Evolutionary conservation across 176 grass and related monocot genomes (phyloP).

Genomic region (Eragrostis curvula): DNA sequence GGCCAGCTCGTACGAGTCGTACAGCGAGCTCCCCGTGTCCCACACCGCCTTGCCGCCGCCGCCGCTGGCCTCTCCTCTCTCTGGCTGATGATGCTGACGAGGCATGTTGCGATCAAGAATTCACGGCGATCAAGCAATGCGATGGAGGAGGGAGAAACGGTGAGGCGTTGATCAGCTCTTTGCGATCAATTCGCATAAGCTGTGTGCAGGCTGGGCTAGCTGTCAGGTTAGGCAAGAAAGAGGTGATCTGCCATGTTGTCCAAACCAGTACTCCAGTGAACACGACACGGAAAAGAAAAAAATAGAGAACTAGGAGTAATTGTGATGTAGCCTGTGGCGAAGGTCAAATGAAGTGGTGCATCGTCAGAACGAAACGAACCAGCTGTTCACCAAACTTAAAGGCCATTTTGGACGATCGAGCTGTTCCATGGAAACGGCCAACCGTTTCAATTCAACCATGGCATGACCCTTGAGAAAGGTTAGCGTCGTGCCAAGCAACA

Average conservation of each 20-base stretch:
- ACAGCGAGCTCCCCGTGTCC: slow-evolving; percentile 78
- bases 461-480: background rate
- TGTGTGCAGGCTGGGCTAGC: background rate
- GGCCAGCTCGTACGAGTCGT: slow-evolving; percentile 79
- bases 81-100: background rate
- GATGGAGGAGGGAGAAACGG: slow-evolving; percentile 12
- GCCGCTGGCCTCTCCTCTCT: background rate
- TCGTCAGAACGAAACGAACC: background rate
- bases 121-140: background rate
- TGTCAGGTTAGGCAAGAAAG: slow-evolving; percentile 23
- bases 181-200: background rate
- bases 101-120: slow-evolving; percentile 26
- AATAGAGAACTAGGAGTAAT: background rate
- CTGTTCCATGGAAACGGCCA: slow-evolving; percentile 1
- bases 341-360: background rate
- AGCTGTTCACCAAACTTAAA: slow-evolving; percentile 29
- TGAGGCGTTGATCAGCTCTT: background rate
- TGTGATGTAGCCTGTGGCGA: background rate
- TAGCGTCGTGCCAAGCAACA: background rate
- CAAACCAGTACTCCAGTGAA: background rate
- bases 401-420: background rate
- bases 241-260: background rate
- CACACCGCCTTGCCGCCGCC: slow-evolving; percentile 27
- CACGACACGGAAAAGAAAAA: background rate
- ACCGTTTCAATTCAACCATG: background rate